Evolutionary conservation across 2,329 filamentous ascomycete genomes (phyloP).

Genomic region (Ophiostoma australiae): DNA sequence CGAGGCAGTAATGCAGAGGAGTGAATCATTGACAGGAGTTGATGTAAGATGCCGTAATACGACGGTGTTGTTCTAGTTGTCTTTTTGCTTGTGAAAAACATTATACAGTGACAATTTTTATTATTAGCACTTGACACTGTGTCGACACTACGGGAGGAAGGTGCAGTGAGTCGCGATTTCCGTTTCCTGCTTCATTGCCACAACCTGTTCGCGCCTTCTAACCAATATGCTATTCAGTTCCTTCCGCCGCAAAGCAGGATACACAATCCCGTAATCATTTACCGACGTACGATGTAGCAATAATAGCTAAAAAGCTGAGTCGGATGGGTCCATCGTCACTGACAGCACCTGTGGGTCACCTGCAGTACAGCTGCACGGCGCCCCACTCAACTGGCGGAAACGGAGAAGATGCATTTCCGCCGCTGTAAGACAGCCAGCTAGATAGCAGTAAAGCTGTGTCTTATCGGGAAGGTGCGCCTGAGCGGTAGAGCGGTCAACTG

Average conservation of each 20-base stretch:
- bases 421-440: neutral
- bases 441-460: neutral
- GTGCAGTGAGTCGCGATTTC: neutral
- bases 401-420: constrained; percentile 20
- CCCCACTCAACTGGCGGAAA: constrained; percentile 18
- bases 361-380: constrained; percentile 2
- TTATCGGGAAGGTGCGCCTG: constrained; percentile 11
- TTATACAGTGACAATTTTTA: neutral
- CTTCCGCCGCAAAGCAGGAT: neutral
- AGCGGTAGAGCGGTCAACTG: constrained; percentile 11
- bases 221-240: neutral
- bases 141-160: neutral
- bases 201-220: neutral
- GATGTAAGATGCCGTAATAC: neutral
- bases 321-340: neutral
- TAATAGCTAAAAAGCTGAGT: neutral
- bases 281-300: neutral
- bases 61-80: no score
- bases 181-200: neutral
- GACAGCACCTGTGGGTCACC: neutral
- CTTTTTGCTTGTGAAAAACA: neutral
- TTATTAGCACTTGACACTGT: neutral
- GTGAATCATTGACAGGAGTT: neutral
- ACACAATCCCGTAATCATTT: neutral
- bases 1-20: neutral